These are phyloP conservation scores for Metroxylon sagu DNA, from an alignment of 176 grass and related monocot species.

Conservation along the genomic window DNA sequence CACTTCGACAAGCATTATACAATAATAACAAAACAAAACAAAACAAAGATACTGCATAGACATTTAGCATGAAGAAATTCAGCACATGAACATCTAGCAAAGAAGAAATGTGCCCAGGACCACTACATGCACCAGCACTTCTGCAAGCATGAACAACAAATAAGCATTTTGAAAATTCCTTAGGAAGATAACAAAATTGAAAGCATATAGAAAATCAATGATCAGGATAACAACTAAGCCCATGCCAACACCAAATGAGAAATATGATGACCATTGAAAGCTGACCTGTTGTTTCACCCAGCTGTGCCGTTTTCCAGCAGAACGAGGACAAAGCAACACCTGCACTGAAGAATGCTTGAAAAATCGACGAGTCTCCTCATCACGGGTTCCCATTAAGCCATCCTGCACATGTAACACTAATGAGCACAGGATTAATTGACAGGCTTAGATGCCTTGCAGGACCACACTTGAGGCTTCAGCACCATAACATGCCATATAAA, in stretches of 20 bases:
- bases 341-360: constrained; percentile 94
- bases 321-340: constrained; percentile 65
- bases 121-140: no score
- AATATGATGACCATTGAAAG: neutral
- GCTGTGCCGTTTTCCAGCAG: constrained; percentile 66
- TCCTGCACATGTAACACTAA: constrained; percentile 21
- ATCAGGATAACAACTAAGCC: neutral
- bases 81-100: no score
- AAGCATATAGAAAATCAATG: no score
- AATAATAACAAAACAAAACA: no score
- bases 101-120: no score
- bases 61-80: no score
- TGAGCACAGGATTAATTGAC: constrained; percentile 6
- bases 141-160: no score
- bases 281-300: constrained; percentile 72
- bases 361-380: constrained; percentile 71
- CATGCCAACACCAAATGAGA: neutral
- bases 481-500: constrained; percentile 14
- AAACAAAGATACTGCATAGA: no score
- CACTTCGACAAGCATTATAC: no score
- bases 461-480: constrained; percentile 10
- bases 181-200: no score
- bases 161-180: no score
- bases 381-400: constrained; percentile 67
- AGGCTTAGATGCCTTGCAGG: no score